These are phyloP conservation scores for Geotrichum australiense DNA, from an alignment of 1,139 yeast species.

Conservation along the genomic window DNA sequence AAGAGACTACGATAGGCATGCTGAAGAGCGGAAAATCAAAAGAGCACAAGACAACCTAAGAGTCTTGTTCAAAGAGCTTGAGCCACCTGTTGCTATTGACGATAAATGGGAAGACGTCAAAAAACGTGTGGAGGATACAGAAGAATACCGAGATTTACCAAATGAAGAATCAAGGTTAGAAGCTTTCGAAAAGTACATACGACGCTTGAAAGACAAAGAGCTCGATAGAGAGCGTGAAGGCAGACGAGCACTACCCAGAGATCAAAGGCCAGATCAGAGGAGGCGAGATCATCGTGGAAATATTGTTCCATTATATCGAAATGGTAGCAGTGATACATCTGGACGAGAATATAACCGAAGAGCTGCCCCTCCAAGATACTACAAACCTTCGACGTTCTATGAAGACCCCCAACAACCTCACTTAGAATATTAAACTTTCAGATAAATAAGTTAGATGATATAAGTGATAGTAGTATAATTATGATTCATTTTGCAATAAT, in stretches of 20 bases:
- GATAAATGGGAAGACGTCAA: conserved; percentile 38
- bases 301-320: conserved; percentile 1
- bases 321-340: not conserved
- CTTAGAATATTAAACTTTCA: conserved; percentile 24
- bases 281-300: conserved; percentile 9
- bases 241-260: no score
- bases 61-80: conserved; percentile 33
- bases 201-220: conserved; percentile 27
- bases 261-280: no score
- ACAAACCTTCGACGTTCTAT: conserved; percentile 14
- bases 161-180: conserved; percentile 31
- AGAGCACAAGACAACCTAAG: conserved; percentile 37
- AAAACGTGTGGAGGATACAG: conserved; percentile 29
- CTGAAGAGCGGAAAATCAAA: conserved; percentile 33
- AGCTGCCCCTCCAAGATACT: conserved; percentile 17
- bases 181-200: conserved; percentile 34
- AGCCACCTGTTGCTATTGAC: conserved; percentile 28
- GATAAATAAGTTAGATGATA: not conserved
- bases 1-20: conserved; percentile 32
- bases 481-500: conserved; percentile 32
- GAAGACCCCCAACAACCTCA: conserved; percentile 27
- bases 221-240: conserved; percentile 23
- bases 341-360: conserved; percentile 3
- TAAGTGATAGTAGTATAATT: not conserved
- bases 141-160: conserved; percentile 36